Base-by-base conservation (phyloP, 768 basidiomycete genomes). In the Phanerochaete sordida region DNA sequence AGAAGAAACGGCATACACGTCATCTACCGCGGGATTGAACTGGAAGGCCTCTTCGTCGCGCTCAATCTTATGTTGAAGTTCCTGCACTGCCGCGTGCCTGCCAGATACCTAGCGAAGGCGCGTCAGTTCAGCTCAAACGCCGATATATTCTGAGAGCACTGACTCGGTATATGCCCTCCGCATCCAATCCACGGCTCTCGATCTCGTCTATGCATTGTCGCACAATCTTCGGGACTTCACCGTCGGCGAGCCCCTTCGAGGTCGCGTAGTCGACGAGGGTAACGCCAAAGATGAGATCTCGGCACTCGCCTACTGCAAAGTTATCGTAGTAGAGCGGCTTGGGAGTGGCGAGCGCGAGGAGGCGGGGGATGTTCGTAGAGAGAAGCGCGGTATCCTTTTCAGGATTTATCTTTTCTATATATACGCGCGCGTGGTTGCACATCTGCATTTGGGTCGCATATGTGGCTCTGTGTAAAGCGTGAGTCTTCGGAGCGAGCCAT, bases 201-300 rank as follows among this genome's bases (percentile, higher is more conserved):
- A 97, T 83, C 65, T 94, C 93, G 59, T 82, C 78, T 54, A 95
- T 85, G 71, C 92, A 95, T 39, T 93, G 84, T 58, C 79, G 79
- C 15, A 96, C 76, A 54, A 95, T 90, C 72, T 85, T 90, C 0
- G 95, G 95, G 31, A 90, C 77, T 9, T 88, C 84, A 12, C 84
- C 84, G 62, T 95, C 92, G 19, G 74, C 77, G 19, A 92, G 75
- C 45, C 83, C 84, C 62, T 93, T 84, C 9, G 91, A 81, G 39
- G 88, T 93, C 16, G 94, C 91, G 68, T 97, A 96, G 68, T 95
- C 94, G 43, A 89, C 86, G 59, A 97, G 75, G 64, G 84, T 88
- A 64, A 95, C 86, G 24, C 94, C 95, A 69, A 96, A 97, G 33
- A 95, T 90, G 26, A 97, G 74, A 72, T 95, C 93, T 55, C 82